Conservation (phyloP, 1,139 yeast genomes). For the Suhomyces yuchorum region DNA sequence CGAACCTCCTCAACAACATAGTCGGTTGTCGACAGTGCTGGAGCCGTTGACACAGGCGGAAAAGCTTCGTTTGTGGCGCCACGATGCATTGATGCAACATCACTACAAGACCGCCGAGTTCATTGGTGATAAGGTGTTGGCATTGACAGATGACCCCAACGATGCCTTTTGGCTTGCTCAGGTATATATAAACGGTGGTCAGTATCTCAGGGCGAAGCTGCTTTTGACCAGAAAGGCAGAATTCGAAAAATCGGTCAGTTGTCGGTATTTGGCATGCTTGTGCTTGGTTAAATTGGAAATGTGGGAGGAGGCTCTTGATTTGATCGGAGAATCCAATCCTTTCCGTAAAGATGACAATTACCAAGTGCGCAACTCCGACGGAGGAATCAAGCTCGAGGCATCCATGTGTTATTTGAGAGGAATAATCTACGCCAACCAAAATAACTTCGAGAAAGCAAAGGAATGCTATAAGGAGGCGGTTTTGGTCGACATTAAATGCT, state of each 20-base stretch:
- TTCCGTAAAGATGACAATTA: constrained; percentile 47
- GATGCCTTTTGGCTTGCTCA: constrained; percentile 98
- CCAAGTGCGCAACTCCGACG: constrained; percentile 54
- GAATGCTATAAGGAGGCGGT: constrained; percentile 89
- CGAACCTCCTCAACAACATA: constrained; percentile 17
- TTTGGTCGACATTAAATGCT: constrained; percentile 85
- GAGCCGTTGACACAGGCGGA: constrained; percentile 79
- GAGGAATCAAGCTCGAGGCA: constrained; percentile 83
- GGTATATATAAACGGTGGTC: constrained; percentile 73
- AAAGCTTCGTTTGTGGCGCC: constrained; percentile 86
- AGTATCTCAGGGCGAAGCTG: constrained; percentile 77
- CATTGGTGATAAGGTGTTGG: constrained; percentile 86
- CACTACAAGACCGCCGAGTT: constrained; percentile 89
- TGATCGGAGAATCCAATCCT: constrained; percentile 84
- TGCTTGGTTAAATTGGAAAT: constrained; percentile 72
- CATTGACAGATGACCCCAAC: constrained; percentile 79
- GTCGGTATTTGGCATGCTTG: constrained; percentile 80
- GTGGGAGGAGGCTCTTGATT: constrained; percentile 88
- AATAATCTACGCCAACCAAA: constrained; percentile 76
- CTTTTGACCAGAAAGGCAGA: constrained; percentile 49
- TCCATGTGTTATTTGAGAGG: constrained; percentile 89
- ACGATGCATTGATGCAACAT: constrained; percentile 91
- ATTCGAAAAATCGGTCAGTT: constrained; percentile 57
- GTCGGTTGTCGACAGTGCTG: constrained; percentile 8
- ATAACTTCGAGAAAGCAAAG: constrained; percentile 83